Conservation (phyloP, 208 protist species). For the Leptomonas pyrrhocoris region DNA sequence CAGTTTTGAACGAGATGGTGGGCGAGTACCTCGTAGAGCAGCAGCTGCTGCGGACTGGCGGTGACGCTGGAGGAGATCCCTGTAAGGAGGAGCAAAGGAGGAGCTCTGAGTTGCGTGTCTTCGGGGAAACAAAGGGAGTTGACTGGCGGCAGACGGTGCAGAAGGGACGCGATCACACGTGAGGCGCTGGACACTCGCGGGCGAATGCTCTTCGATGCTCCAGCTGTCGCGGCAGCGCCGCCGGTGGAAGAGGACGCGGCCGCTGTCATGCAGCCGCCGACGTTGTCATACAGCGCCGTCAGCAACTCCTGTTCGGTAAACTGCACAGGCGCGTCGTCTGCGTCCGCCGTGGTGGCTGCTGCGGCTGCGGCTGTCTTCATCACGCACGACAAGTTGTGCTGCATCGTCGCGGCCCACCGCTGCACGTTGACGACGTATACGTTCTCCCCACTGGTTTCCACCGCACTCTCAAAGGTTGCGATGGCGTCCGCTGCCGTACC, state of each 20-base stretch:
- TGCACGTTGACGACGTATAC: slow-evolving; percentile 24
- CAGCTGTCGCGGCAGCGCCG: neutral
- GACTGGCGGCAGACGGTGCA: slow-evolving; percentile 11
- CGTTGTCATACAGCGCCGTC: slow-evolving; percentile 4
- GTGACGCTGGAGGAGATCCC: slow-evolving; percentile 7
- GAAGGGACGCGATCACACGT: slow-evolving; percentile 1
- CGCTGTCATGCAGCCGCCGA: slow-evolving; percentile 7
- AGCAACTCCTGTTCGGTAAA: slow-evolving; percentile 14
- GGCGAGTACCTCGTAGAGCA: slow-evolving; percentile 27
- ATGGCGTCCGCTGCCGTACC: neutral
- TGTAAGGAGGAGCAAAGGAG: slow-evolving; percentile 21
- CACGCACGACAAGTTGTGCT: neutral
- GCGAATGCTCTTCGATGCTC: neutral
- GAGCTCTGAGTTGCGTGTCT: slow-evolving; percentile 10
- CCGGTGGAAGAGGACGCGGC: neutral
- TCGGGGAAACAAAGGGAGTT: slow-evolving; percentile 12
- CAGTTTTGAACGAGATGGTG: slow-evolving; percentile 27
- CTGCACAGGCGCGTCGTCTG: neutral
- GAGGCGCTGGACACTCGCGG: slow-evolving; percentile 7
- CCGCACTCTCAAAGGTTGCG: neutral
- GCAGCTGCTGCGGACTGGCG: slow-evolving; percentile 1
- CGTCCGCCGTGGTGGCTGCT: neutral
- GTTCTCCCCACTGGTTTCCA: slow-evolving; percentile 19
- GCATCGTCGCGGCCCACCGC: slow-evolving; percentile 9
- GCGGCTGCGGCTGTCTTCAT: neutral